Evolutionary conservation across 108 stramenopile species (phyloP).

Genomic region (Nannochloropsis granulata): DNA sequence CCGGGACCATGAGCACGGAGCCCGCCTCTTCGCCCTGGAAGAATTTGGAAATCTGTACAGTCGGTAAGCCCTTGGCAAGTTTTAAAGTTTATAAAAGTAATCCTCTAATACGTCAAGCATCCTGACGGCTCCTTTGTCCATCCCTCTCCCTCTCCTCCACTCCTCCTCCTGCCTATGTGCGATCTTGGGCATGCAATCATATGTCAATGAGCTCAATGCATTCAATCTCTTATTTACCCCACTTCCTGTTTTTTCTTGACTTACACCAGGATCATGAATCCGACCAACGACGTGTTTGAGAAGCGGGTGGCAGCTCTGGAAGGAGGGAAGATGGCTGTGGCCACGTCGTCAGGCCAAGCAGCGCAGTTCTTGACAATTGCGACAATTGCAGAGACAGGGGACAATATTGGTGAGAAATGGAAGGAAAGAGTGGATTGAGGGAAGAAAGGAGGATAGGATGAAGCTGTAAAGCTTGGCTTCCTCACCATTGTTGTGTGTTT

Average conservation of each 20-base stretch:
- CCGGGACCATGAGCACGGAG: background rate
- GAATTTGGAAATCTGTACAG: conserved; percentile 45
- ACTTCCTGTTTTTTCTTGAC: background rate
- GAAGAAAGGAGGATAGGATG: too few relatives aligned
- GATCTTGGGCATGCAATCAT: background rate
- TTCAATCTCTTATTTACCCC: background rate
- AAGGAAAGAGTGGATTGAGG: too few relatives aligned
- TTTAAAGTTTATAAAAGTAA: too few relatives aligned
- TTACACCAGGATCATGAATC: conserved; percentile 6
- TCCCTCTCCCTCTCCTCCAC: background rate
- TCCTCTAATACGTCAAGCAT: too few relatives aligned
- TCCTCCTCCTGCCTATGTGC: background rate
- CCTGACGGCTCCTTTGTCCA: background rate
- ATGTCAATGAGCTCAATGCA: background rate
- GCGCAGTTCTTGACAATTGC: conserved; percentile 58
- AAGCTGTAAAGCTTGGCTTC: conserved; percentile 56
- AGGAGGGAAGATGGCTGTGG: conserved; percentile 44
- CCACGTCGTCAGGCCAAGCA: conserved; percentile 46
- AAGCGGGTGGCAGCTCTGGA: conserved; percentile 50
- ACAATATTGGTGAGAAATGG: conserved; percentile 52
- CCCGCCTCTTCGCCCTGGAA: conserved; percentile 53
- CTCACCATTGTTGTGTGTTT: conserved; percentile 3
- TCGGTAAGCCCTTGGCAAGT: background rate
- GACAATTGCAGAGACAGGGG: conserved; percentile 55
- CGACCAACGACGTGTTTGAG: conserved; percentile 54